Percentiles rank a stretch among this genome's conserved stretches.
Conservation (phyloP, 2,329 filamentous ascomycete species). For the Trichophyton rubrum region DNA sequence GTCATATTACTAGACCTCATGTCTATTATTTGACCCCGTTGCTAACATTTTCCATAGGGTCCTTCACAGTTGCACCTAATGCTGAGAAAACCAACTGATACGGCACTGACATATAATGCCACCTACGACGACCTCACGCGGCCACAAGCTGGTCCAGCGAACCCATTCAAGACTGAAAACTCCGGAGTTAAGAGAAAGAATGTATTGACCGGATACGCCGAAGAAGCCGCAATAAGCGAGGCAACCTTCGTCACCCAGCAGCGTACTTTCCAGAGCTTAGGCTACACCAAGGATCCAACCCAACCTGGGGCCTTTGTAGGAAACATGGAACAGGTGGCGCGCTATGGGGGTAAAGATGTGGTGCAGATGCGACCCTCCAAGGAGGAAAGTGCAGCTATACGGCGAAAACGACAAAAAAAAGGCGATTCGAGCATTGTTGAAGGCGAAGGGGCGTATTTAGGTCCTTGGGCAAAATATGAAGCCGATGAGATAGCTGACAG, state of each 20-base stretch:
- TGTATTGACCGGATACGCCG: slow-evolving; percentile 69
- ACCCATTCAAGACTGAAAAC: slow-evolving; percentile 59
- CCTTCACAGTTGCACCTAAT: slow-evolving; percentile 39
- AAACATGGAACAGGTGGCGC: slow-evolving; percentile 34
- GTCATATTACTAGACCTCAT: slow-evolving; percentile 1
- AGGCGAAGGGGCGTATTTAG: slow-evolving; percentile 77
- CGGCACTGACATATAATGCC: slow-evolving; percentile 40
- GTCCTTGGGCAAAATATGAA: slow-evolving; percentile 83
- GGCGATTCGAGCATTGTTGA: slow-evolving; percentile 75
- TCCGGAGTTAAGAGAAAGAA: slow-evolving; percentile 59
- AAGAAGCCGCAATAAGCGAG: slow-evolving; percentile 82
- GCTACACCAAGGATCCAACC: slow-evolving; percentile 40
- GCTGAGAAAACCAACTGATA: slow-evolving; percentile 40
- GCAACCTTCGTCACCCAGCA: slow-evolving; percentile 81
- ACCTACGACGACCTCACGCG: slow-evolving; percentile 61
- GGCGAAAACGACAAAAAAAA: slow-evolving; percentile 69
- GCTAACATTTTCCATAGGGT: slow-evolving; percentile 34
- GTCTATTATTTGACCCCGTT: slow-evolving; percentile 7
- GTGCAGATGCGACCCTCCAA: slow-evolving; percentile 50
- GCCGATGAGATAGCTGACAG: slow-evolving; percentile 59
- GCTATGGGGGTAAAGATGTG: slow-evolving; percentile 40
- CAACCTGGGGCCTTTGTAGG: slow-evolving; percentile 36
- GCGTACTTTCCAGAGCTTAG: slow-evolving; percentile 60
- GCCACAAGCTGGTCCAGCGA: slow-evolving; percentile 54
- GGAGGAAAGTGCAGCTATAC: slow-evolving; percentile 54